Evolutionary conservation across 148 eudicot genomes (phyloP), one percentile per base, ranked within the genome.

Genomic region (Polygonum aviculare): DNA sequence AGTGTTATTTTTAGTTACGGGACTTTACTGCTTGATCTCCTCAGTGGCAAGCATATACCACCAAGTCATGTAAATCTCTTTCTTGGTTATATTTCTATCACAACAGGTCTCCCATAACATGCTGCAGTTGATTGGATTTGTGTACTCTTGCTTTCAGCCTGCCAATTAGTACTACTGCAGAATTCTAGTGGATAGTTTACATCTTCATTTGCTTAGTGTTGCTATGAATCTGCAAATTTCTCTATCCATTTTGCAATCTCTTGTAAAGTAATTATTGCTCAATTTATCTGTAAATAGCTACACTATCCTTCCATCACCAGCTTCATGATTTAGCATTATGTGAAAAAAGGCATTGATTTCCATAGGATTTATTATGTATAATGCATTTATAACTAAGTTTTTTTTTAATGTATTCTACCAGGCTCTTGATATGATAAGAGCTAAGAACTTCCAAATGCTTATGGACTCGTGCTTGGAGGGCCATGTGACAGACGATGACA

Each of bases 401-500:
- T 71, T 1, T 45, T 41, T 71, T 4, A 26, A 26, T 45, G 40
- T 22, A 21, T 71, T 40, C 47, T 44, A 36, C 45, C 84, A 92
- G 97, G 97, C 97, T 48, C 97, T 92, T 82, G 97, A 92, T 81
- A 84, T 92, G 47, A 90, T 92, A 79, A 89, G 91, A 76, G 94
- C 84, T 69, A 90, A 88, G 75, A 92, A 90, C 80, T 83, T 86
- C 73, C 84, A 71, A 40, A 92, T 88, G 94, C 82, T 91, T 80
- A 91, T 83, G 78, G 97, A 91, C 80, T 91, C 97, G 45, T 85
- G 89, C 78, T 84, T 91, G 84, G 97, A 90, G 78, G 97, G 94
- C 59, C 92, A 88, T 82, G 87, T 88, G 84, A 88, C 92, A 78
- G 88, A 88, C 74, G 90, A 91, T 76, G 97, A 92, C 57, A 91